Evolutionary conservation across 2,329 filamentous ascomycete species (phyloP), one percentile per base, ranked within the genome.

Genomic region (Fusarium euwallaceae): DNA sequence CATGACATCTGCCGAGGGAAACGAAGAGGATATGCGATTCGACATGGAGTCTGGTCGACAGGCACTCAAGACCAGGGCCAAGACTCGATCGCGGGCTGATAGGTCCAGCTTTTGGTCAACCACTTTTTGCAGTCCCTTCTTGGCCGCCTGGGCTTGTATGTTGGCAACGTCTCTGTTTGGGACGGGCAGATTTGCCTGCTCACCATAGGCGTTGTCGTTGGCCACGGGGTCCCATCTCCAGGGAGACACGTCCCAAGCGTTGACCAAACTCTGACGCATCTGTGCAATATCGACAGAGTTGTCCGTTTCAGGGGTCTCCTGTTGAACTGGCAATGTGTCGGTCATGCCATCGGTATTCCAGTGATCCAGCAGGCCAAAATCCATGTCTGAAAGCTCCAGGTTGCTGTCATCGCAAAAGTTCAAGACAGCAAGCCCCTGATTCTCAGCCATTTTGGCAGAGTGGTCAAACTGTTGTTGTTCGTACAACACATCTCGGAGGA

Each of bases 11-110:
- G 89, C 86, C 1, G 89, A 90, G 0, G 91, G 90, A 72, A 93
- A 93, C 0, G 91, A 91, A 1, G 86, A 88, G 20, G 87, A 89
- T 22, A 90, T 88, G 60, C 84, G 87, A 69, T 79, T 87, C 81
- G 81, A 87, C 82, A 81, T 88, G 76, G 83, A 82, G 72, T 84
- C 84, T 43, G 84, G 84, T 56, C 87, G 88, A 75, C 88, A 92
- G 5, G 88, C 90, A 60, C 87, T 86, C 39, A 94, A 82, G 2
- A 94, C 88, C 67, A 93, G 86, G 12, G 88, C 91, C 65, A 94
- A 83, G 2, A 93, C 87, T 56, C 87, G 87, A 79, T 94, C 92
- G 4, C 91, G 87, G 22, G 84, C 86, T 7, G 86, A 82, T 27
- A 82, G 79, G 32, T 87, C 84, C 20, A 90, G 75, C 53, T 82